phyloP scores from a whole-genome alignment of 2,329 filamentous ascomycete genomes.

The Xylaria sp. region DNA sequence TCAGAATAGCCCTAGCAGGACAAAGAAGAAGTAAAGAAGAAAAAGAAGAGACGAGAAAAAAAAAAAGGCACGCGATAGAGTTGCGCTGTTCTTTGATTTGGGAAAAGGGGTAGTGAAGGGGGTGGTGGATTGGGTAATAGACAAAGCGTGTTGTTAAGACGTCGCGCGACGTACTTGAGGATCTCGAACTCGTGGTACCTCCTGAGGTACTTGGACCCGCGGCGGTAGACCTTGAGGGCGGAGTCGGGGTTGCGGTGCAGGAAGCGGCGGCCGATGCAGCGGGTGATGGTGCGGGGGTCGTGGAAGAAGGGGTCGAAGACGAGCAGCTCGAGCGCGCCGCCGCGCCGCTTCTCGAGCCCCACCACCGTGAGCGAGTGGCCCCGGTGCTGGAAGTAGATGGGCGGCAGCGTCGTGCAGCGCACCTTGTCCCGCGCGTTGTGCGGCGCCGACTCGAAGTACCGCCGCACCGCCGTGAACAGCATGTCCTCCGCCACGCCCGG shows the following conservation, averaged over 20 bases:
- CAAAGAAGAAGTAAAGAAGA: not conserved
- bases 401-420: constrained; percentile 71
- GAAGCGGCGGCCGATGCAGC: constrained; percentile 55
- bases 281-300: constrained; percentile 65
- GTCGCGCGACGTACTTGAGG: constrained; percentile 72
- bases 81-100: too few relatives aligned
- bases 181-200: constrained; percentile 80
- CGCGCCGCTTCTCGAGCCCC: constrained; percentile 71
- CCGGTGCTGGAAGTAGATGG: constrained; percentile 87
- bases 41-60: constrained; percentile 49
- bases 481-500: constrained; percentile 52
- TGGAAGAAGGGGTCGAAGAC: constrained; percentile 88
- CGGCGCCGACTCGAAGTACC: constrained; percentile 69
- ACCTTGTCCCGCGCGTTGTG: constrained; percentile 61
- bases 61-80: too few relatives aligned
- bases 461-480: constrained; percentile 69
- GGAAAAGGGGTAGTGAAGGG: not conserved
- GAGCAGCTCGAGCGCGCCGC: constrained; percentile 70
- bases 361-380: constrained; percentile 91
- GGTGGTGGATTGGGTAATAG: too few relatives aligned
- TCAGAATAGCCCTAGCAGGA: not conserved
- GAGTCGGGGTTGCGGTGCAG: constrained; percentile 50
- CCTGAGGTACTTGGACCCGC: constrained; percentile 67
- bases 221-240: constrained; percentile 72
- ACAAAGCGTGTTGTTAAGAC: too few relatives aligned